Evolutionary conservation across 495 filamentous ascomycete species (phyloP), one percentile per base, ranked within the genome.

Genomic region (Clavariopsis aquatica): DNA sequence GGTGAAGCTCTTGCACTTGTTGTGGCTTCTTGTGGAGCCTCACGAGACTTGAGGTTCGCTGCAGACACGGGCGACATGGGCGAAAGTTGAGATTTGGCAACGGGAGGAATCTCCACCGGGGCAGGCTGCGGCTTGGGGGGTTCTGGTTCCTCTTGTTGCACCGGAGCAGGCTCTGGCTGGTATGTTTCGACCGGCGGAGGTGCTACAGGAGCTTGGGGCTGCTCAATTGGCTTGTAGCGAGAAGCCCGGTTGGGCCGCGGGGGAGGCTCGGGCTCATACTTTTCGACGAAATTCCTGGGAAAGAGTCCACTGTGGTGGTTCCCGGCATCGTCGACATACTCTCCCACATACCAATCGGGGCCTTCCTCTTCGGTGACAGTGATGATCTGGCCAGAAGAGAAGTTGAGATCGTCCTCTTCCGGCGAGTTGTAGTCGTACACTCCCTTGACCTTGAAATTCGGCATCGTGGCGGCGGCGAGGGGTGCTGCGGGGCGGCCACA

Each of bases 281-380:
- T 87, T 76, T 98, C 93, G 55, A 98, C 95, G 69, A 98, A 98
- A 78, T 98, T 98, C 72, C 86, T 88, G 15, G 94, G 94, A 78
- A 98, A 98, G 60, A 98, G 89, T 34, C 94, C 94, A 72, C 96
- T 89, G 66, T 86, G 83, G 70, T 88, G 92, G 52, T 70, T 75
- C 8, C 92, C 93, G 23, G 76, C 72, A 49, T 82, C 84, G 74
- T 96, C 90, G 59, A 85, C 80, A 72, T 96, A 98, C 77, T 96
- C 89, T 52, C 94, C 94, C 61, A 82, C 85, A 74, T 96, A 98
- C 94, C 94, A 98, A 69, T 98, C 94, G 49, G 81, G 87, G 73
- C 96, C 95, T 71, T 98, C 94, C 75, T 88, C 85, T 24, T 88
- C 92, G 22, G 90, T 96, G 51, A 98, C 94, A 43, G 89, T 96